Evolutionary conservation across 176 grass and related monocot genomes (phyloP).

Genomic region (Bolboschoenus planiculmis): DNA sequence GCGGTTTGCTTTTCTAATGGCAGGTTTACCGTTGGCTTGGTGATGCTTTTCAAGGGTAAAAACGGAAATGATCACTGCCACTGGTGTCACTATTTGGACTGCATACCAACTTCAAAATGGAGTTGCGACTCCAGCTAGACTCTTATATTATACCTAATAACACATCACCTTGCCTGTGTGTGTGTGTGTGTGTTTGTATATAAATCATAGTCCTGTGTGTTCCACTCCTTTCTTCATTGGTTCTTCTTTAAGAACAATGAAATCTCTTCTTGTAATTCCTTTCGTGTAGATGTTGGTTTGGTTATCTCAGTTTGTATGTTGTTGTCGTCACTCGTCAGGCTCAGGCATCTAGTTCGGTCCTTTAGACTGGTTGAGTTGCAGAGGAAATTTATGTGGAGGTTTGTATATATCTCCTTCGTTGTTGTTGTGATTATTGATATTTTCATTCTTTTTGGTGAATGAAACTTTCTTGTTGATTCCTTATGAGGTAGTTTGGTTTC

Average conservation of each 20-base stretch:
- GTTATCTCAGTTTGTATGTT: neutral
- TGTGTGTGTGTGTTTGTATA: neutral
- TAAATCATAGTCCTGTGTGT: neutral
- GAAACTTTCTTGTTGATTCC: neutral
- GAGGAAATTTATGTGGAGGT: neutral
- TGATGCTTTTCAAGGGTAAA: slow-evolving; percentile 91
- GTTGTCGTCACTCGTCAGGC: neutral
- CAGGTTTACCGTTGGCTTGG: slow-evolving; percentile 66
- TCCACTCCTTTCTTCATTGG: neutral
- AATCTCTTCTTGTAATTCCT: slow-evolving; percentile 15
- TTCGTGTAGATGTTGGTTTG: neutral
- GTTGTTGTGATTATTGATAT: neutral
- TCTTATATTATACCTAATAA: slow-evolving; percentile 12
- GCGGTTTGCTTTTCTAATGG: neutral
- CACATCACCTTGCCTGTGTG: neutral
- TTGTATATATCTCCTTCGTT: neutral
- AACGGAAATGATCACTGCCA: slow-evolving; percentile 80
- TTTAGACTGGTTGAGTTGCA: neutral
- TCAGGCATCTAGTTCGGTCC: neutral
- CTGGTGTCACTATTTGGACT: slow-evolving; percentile 97
- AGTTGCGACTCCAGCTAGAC: slow-evolving; percentile 46
- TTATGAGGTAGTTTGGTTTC: neutral
- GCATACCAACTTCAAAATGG: slow-evolving; percentile 89
- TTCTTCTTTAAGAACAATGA: neutral
- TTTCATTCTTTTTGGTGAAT: neutral